Evolutionary conservation across 495 filamentous ascomycete genomes (phyloP).

Genomic region (Trichoderma parareesei): DNA sequence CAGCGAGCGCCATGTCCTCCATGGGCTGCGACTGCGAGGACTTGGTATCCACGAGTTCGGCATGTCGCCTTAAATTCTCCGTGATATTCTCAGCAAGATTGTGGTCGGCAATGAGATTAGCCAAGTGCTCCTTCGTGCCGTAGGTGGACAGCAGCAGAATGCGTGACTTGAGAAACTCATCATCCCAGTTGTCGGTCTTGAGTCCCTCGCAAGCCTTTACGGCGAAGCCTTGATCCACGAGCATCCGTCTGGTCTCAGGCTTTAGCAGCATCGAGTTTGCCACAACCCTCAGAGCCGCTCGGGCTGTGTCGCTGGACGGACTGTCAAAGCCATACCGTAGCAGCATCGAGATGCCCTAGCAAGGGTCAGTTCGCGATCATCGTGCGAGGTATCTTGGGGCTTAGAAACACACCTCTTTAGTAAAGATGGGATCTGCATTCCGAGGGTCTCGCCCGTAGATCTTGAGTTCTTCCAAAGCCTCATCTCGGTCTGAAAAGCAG

Average conservation of each 20-base stretch:
- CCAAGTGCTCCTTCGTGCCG: conserved; percentile 60
- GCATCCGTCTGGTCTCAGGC: conserved; percentile 61
- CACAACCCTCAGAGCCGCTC: conserved; percentile 73
- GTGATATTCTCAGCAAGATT: conserved; percentile 59
- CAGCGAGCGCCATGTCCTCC: conserved; percentile 70
- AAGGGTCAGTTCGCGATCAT: neutral
- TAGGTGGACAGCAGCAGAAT: conserved; percentile 87
- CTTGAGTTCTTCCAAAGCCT: conserved; percentile 65
- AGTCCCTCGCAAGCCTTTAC: conserved; percentile 62
- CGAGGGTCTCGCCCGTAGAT: conserved; percentile 63
- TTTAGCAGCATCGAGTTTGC: conserved; percentile 80
- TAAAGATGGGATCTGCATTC: conserved; percentile 74
- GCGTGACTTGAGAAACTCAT: conserved; percentile 79
- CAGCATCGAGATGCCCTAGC: conserved; percentile 69
- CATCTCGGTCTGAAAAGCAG: conserved; percentile 47
- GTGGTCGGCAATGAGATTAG: conserved; percentile 59
- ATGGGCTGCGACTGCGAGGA: conserved; percentile 44
- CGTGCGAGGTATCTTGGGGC: neutral
- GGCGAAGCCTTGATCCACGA: conserved; percentile 72
- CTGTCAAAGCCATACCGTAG: conserved; percentile 64
- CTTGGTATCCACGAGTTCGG: conserved; percentile 25
- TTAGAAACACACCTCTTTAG: conserved; percentile 45
- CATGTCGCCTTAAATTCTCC: conserved; percentile 62
- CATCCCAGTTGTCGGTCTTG: conserved; percentile 68
- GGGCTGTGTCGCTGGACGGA: conserved; percentile 49